Conservation (phyloP, 129 eudicot genomes). For the Pittosporum tobira region DNA sequence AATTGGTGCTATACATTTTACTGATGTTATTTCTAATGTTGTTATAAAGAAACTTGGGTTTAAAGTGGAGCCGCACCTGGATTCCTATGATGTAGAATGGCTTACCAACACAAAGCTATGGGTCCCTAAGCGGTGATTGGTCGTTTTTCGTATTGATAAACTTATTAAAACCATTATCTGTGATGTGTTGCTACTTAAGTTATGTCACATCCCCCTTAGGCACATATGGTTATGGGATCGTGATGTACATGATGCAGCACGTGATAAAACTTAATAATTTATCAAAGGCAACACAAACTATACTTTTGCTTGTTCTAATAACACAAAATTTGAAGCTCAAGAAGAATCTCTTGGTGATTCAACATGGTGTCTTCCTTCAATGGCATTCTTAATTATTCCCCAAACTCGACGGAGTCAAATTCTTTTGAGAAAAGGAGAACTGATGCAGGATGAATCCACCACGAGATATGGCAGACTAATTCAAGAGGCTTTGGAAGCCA, state of each 20-base stretch:
- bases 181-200: neutral
- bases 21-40: neutral
- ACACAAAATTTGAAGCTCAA: neutral
- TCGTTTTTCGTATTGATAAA: neutral
- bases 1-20: neutral
- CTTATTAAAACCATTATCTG: neutral
- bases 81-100: neutral
- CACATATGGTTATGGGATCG: neutral
- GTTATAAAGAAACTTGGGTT: neutral
- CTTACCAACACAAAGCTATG: neutral
- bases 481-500: too few species aligned
- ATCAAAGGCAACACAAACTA: neutral
- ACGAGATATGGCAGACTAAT: too few species aligned
- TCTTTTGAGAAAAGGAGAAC: neutral
- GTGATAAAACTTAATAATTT: neutral
- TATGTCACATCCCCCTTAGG: neutral
- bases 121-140: neutral
- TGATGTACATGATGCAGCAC: neutral
- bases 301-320: neutral
- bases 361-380: neutral
- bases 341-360: neutral
- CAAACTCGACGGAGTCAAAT: slow-evolving; percentile 1
- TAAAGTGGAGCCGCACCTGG: neutral
- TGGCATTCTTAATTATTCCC: neutral
- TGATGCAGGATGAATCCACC: neutral